Evolutionary conservation across 169 alveolate genomes (phyloP).

Genomic region (Theileria parva): DNA sequence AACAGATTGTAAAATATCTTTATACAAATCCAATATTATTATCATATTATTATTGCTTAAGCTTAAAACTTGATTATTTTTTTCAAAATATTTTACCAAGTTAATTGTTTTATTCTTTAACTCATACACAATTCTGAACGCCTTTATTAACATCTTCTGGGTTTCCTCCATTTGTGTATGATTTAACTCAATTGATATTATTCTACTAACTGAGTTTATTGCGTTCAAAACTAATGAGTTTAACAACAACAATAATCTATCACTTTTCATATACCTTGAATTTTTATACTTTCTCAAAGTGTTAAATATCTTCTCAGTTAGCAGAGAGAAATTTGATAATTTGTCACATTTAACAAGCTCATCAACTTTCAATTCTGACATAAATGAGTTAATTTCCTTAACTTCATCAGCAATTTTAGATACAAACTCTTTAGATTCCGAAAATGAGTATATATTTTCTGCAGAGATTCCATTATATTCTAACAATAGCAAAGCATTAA

Average conservation of each 20-base stretch:
- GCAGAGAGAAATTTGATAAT: not conserved
- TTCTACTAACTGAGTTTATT: not conserved
- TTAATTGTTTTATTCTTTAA: not conserved
- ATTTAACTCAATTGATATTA: not conserved
- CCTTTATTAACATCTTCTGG: not conserved
- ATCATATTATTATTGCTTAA: not conserved
- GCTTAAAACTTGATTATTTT: not conserved
- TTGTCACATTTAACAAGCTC: not conserved
- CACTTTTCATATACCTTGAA: not conserved
- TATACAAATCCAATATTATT: conserved; percentile 2
- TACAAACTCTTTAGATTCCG: conserved; percentile 21
- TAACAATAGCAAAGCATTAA: conserved; percentile 22
- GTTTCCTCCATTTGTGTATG: not conserved
- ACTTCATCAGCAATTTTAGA: conserved; percentile 7
- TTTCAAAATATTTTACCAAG: not conserved
- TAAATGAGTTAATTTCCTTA: conserved; percentile 19
- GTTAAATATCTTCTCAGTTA: not conserved
- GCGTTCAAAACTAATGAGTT: not conserved
- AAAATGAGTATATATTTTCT: conserved; percentile 36
- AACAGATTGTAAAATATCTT: not conserved
- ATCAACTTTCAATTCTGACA: not conserved
- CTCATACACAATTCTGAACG: not conserved
- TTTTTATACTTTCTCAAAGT: not conserved
- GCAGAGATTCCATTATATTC: conserved; percentile 32
- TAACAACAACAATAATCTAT: not conserved